Percentiles rank a stretch among this genome's conserved stretches.
Conservation (phyloP, 2,329 filamentous ascomycete genomes). For the Fusarium citri region DNA sequence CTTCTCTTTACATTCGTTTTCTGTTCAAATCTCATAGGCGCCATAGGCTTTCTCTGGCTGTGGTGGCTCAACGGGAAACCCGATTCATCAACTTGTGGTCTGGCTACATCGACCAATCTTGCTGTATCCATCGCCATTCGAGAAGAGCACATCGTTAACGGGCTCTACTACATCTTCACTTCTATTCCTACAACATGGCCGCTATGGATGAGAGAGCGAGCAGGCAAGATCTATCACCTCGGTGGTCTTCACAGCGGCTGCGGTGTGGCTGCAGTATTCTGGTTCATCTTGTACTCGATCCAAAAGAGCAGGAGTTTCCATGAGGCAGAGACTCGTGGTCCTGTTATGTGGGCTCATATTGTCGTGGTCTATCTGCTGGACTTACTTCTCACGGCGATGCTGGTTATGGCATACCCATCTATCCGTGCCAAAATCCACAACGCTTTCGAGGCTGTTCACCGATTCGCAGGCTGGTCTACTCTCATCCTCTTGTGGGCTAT, state of each 20-base stretch:
- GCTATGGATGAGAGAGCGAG: constrained; percentile 54
- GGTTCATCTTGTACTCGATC: constrained; percentile 37
- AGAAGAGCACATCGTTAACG: constrained; percentile 62
- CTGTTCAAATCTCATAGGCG: constrained; percentile 54
- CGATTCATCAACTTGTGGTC: constrained; percentile 51
- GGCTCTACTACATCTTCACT: constrained; percentile 55
- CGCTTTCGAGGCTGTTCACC: constrained; percentile 32
- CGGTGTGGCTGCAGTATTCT: constrained; percentile 30
- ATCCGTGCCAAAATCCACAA: constrained; percentile 31
- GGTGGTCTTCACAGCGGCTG: constrained; percentile 50
- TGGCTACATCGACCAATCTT: constrained; percentile 56
- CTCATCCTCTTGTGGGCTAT: constrained; percentile 29
- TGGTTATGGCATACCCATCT: constrained; percentile 31
- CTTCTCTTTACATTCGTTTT: constrained; percentile 63
- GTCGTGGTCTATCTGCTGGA: constrained; percentile 27
- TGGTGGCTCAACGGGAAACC: constrained; percentile 47
- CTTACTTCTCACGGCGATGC: constrained; percentile 21
- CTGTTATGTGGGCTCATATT: constrained; percentile 17
- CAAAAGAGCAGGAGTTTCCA: constrained; percentile 22
- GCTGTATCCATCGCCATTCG: constrained; percentile 58
- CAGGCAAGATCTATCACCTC: constrained; percentile 59
- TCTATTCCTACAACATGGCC: constrained; percentile 55
- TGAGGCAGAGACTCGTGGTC: background rate
- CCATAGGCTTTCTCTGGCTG: constrained; percentile 24
- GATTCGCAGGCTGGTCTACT: constrained; percentile 34